phyloP scores from a whole-genome alignment of 768 basidiomycete species.

The Russula vinacea region DNA sequence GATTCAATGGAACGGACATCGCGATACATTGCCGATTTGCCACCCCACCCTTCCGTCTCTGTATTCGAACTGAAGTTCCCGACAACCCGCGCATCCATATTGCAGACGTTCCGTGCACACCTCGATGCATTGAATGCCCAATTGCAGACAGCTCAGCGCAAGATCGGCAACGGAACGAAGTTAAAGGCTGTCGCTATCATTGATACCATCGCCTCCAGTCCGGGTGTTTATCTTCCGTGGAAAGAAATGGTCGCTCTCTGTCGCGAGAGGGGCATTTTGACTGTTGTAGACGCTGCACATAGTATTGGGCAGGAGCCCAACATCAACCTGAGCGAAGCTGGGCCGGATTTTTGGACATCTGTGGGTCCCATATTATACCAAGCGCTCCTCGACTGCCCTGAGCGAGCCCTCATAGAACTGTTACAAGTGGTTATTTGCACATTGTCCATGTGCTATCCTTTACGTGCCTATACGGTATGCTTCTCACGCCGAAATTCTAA shows the following conservation, averaged over 20 bases:
- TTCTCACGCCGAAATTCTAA: not conserved
- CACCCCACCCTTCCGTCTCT: conserved; percentile 51
- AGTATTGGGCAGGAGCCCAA: conserved; percentile 67
- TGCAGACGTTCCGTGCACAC: conserved; percentile 47
- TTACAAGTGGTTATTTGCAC: conserved; percentile 81
- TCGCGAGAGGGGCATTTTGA: conserved; percentile 57
- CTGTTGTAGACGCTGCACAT: conserved; percentile 78
- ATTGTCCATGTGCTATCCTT: conserved; percentile 63
- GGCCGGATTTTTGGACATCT: conserved; percentile 78
- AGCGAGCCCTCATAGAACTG: conserved; percentile 52
- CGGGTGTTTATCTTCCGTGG: conserved; percentile 69
- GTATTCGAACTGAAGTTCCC: conserved; percentile 55
- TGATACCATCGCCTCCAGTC: conserved; percentile 61
- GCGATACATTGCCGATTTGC: conserved; percentile 52
- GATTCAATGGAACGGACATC: conserved; percentile 50
- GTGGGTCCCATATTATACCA: conserved; percentile 40
- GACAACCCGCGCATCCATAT: conserved; percentile 52
- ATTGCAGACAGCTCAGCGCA: conserved; percentile 24
- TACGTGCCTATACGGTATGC: conserved; percentile 66
- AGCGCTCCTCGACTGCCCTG: not conserved
- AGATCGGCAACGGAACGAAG: conserved; percentile 28
- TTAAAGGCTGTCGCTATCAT: conserved; percentile 64
- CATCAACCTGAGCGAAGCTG: conserved; percentile 51
- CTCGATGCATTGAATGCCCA: conserved; percentile 36
- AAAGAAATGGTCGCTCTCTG: conserved; percentile 63